phyloP scores from a whole-genome alignment of 1,284 basidiomycete genomes.

The Trichosporon faecale region DNA sequence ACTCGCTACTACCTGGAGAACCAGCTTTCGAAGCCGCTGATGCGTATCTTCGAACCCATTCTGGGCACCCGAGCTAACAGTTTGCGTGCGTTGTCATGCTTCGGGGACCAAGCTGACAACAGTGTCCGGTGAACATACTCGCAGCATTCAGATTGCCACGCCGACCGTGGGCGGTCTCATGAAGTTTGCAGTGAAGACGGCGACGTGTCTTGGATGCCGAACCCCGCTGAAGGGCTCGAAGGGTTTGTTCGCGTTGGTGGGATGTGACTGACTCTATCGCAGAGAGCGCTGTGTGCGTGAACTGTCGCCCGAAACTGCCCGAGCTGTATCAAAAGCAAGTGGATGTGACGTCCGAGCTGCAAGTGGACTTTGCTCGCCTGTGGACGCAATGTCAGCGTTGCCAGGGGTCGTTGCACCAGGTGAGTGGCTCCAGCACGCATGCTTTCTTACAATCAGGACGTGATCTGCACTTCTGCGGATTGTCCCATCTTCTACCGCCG shows the following conservation, averaged over 20 bases:
- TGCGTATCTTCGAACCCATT: slow-evolving; percentile 97
- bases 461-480: slow-evolving; percentile 92
- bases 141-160: slow-evolving; percentile 89
- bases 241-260: slow-evolving; percentile 55
- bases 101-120: slow-evolving; percentile 15
- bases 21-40: slow-evolving; percentile 87
- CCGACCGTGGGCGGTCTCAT: slow-evolving; percentile 90
- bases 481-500: slow-evolving; percentile 98
- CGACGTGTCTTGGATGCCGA: slow-evolving; percentile 90
- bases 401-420: slow-evolving; percentile 92
- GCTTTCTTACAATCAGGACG: slow-evolving; percentile 63
- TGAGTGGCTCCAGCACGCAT: slow-evolving; percentile 46
- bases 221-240: slow-evolving; percentile 70
- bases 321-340: slow-evolving; percentile 91
- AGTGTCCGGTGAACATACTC: slow-evolving; percentile 92
- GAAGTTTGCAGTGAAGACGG: slow-evolving; percentile 93
- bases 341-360: slow-evolving; percentile 64
- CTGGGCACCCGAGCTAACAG: slow-evolving; percentile 82
- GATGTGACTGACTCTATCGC: slow-evolving; percentile 18
- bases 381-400: slow-evolving; percentile 98
- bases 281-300: slow-evolving; percentile 91
- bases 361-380: slow-evolving; percentile 84
- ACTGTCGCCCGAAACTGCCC: slow-evolving; percentile 75
- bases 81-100: slow-evolving; percentile 61
- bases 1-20: slow-evolving; percentile 96